phyloP scores from a whole-genome alignment of 2,329 filamentous ascomycete species.

The Aspergillus sp. region DNA sequence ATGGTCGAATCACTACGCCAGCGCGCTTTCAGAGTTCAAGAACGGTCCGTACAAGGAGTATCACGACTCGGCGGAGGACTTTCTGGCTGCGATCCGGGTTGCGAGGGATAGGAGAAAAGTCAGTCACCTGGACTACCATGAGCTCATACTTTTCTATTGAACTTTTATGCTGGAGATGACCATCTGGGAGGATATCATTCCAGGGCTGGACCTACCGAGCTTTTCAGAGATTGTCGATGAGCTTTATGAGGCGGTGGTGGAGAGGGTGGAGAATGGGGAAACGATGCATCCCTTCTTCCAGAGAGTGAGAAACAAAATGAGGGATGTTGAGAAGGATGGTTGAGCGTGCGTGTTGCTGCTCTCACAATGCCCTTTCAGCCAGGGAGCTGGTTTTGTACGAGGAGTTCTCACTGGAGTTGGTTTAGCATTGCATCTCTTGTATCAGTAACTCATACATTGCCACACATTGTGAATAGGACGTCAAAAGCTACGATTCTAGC shows the following conservation, averaged over 20 bases:
- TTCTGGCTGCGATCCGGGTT: conserved; percentile 20
- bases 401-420: not conserved
- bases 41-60: conserved; percentile 4
- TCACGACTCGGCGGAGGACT: not conserved
- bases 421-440: not conserved
- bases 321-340: too few relatives aligned
- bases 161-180: not conserved
- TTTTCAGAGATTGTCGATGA: not conserved
- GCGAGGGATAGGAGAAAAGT: conserved; percentile 10
- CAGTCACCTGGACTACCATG: not conserved
- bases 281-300: conserved; percentile 10
- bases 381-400: too few relatives aligned
- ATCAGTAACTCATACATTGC: not conserved
- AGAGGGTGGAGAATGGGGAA: not conserved
- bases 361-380: too few relatives aligned
- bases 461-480: not conserved
- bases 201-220: not conserved
- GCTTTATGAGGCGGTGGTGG: not conserved
- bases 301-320: not conserved
- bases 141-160: not conserved
- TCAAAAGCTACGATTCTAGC: too few relatives aligned
- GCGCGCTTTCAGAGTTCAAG: conserved; percentile 12
- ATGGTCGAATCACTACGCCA: conserved; percentile 17
- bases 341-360: too few relatives aligned
- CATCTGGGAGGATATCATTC: not conserved